Evolutionary conservation across 257 asterid genomes (phyloP), one percentile per base, ranked within the genome.

Genomic region (Eucommia ulmoides): DNA sequence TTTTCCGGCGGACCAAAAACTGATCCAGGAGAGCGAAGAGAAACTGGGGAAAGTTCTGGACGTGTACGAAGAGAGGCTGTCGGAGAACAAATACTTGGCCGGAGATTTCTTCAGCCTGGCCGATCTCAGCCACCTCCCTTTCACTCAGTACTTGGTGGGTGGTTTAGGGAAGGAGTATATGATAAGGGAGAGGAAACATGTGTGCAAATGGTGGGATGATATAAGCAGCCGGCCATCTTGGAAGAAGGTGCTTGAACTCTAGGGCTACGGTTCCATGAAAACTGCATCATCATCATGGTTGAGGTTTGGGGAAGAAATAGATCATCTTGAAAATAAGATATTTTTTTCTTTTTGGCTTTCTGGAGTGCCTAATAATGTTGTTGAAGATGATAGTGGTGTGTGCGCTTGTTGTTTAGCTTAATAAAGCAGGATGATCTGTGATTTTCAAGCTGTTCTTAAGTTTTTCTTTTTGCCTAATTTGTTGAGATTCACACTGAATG

Each of bases 161-260:
- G 50, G 53, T 19, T 3, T 62, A 20, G 60, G 41, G 50, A 67
- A 53, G 55, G 70, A 59, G 65, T 52, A 71, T 22, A 14, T 75
- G 76, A 62, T 71, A 16, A 71, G 59, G 60, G 64, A 65, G 7
- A 64, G 78, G 66, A 65, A 68, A 33, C 72, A 59, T 29, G 82
- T 75, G 64, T 71, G 69, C 21, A 58, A 64, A 2, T 75, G 76
- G 82, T 75, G 78, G 82, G 76, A 75, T 59, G 71, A 55, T 50
- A 65, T 71, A 9, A 67, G 82, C 41, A 75, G 19, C 38, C 58
- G 82, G 60, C 71, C 78, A 0, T 64, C 74, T 12, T 75, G 78
- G 82, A 66, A 63, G 68, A 64, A 60, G 53, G 70, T 67, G 33
- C 51, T 58, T 9, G 49, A 74, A 20, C 60, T 63, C 55, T 35